Percentiles rank a stretch among this genome's conserved stretches.
phyloP scores from a whole-genome alignment of 108 stramenopile species.

The Fragilaria crotonensis region DNA sequence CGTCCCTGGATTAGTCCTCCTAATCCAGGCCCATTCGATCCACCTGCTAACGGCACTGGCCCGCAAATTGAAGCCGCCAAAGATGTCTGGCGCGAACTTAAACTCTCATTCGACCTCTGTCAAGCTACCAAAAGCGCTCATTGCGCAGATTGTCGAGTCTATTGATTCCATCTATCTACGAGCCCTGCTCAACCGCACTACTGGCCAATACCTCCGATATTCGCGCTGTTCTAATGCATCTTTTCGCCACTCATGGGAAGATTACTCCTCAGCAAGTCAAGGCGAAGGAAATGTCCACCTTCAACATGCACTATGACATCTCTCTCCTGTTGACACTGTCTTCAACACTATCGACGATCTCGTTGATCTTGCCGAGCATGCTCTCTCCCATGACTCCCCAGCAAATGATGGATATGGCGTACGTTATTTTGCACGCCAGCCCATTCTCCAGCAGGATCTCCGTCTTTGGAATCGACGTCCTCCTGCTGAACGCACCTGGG shows the following conservation, averaged over 20 bases:
- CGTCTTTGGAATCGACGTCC: not conserved
- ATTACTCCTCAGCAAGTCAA: conserved; percentile 11
- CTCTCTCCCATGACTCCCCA: not conserved
- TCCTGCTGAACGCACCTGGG: not conserved
- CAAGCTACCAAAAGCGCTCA: not conserved
- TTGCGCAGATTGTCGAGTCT: conserved; percentile 4
- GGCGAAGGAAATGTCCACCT: not conserved
- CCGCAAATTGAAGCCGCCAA: not conserved
- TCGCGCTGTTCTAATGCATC: conserved; percentile 5
- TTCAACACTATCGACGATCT: conserved; percentile 4
- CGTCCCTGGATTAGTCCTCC: not conserved
- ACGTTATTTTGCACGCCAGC: conserved; percentile 1
- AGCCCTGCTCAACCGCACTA: not conserved
- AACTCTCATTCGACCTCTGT: not conserved
- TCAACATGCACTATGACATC: conserved; percentile 3
- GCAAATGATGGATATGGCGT: not conserved
- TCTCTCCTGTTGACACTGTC: conserved; percentile 16
- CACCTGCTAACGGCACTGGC: not conserved
- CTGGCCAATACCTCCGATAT: conserved; percentile 5
- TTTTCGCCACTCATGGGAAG: conserved; percentile 13
- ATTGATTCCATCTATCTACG: conserved; percentile 1
- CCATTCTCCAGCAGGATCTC: not conserved
- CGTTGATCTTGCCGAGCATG: conserved; percentile 5
- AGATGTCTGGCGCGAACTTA: not conserved
- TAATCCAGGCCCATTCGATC: not conserved